Evolutionary conservation across 495 filamentous ascomycete genomes (phyloP).

Genomic region (Cudoniella acicularis): DNA sequence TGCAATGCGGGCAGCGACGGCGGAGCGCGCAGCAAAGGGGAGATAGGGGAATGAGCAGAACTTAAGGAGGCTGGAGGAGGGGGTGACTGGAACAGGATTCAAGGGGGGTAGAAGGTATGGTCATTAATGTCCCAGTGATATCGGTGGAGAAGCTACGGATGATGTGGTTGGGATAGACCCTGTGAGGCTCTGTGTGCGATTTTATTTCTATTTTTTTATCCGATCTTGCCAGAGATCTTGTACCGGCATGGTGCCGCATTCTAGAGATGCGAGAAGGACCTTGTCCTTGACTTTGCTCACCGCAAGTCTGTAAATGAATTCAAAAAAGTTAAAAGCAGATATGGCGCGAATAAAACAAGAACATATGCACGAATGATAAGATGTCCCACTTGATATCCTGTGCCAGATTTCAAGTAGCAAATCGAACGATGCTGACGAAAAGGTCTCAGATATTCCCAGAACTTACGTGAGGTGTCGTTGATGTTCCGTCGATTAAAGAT

Average conservation of each 20-base stretch:
- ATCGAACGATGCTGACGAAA: not conserved
- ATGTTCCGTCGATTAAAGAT: no score
- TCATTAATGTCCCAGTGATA: no score
- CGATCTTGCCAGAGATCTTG: not conserved
- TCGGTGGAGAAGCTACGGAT: not conserved
- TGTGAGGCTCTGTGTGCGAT: not conserved
- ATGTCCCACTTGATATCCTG: not conserved
- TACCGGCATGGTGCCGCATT: no score
- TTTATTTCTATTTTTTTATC: not conserved
- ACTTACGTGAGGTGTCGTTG: no score
- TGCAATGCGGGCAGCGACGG: conserved; percentile 15
- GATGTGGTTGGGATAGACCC: not conserved
- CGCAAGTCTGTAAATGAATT: not conserved
- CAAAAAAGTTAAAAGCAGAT: not conserved
- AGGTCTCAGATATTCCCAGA: no score
- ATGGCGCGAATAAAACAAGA: not conserved
- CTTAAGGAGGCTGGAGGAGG: no score
- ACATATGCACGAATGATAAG: not conserved
- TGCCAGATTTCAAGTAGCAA: not conserved
- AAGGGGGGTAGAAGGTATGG: no score
- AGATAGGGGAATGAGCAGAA: not conserved
- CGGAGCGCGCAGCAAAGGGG: conserved; percentile 25
- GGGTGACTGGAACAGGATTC: no score
- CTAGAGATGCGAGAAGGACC: not conserved
- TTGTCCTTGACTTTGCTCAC: not conserved